A percentile compares a stretch with the other conserved stretches of the same genome.
Conservation (phyloP, 2,329 filamentous ascomycete species). For the Epichloe amarillans region DNA sequence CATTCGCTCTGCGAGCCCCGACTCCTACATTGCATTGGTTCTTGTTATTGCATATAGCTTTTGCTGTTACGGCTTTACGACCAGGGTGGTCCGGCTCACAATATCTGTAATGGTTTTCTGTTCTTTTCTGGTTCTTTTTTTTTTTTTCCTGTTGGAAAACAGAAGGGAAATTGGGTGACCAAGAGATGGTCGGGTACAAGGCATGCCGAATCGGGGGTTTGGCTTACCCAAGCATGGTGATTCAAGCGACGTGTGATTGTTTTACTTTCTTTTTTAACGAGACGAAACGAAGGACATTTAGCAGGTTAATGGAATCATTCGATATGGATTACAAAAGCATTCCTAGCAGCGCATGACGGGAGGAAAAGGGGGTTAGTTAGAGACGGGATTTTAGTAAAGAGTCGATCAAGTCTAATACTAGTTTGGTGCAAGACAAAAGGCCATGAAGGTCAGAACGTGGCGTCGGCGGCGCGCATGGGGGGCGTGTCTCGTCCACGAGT, state of each 20-base stretch:
- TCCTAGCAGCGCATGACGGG: neutral
- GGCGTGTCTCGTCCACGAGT: too few species aligned
- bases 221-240: neutral
- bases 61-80: slow-evolving; percentile 9
- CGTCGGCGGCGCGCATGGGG: too few species aligned
- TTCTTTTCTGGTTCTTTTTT: neutral
- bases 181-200: neutral
- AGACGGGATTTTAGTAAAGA: neutral
- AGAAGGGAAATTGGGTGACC: neutral
- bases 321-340: neutral
- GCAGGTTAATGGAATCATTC: neutral
- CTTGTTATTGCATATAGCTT: neutral
- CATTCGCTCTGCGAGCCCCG: neutral
- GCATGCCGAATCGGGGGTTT: neutral
- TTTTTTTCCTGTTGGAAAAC: neutral
- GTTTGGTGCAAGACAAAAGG: too few species aligned
- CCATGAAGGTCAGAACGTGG: too few species aligned
- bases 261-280: neutral
- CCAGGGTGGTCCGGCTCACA: slow-evolving; percentile 10
- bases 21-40: neutral
- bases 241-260: neutral
- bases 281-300: neutral
- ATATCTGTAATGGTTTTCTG: neutral
- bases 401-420: neutral
- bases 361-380: neutral